Percentiles rank a stretch among this genome's conserved stretches.
phyloP scores from a whole-genome alignment of 805 yeast species.

The Ogataea glucozyma region DNA sequence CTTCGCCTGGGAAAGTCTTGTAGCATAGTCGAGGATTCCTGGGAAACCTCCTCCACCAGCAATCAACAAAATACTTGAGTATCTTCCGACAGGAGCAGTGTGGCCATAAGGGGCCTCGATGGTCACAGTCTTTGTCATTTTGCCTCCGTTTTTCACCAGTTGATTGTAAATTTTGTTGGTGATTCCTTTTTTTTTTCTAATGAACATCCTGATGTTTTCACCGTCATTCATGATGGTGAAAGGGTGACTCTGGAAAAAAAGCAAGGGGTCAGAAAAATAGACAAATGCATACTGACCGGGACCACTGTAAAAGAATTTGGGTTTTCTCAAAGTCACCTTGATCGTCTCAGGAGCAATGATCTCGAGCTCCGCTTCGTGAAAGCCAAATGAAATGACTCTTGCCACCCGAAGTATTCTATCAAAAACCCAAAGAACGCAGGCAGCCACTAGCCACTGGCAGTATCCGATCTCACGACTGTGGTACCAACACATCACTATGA shows the following conservation, averaged over 20 bases:
- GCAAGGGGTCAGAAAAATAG: constrained; percentile 50
- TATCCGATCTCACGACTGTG: constrained; percentile 48
- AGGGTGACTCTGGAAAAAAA: constrained; percentile 75
- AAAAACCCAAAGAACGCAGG: constrained; percentile 50
- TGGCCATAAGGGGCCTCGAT: constrained; percentile 76
- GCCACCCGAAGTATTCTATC: constrained; percentile 51
- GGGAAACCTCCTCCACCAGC: constrained; percentile 79
- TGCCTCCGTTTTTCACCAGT: constrained; percentile 33
- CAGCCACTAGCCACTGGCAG: constrained; percentile 37
- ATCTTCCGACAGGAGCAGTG: constrained; percentile 46
- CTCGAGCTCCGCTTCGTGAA: constrained; percentile 24
- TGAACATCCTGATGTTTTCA: constrained; percentile 39
- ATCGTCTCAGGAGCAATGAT: constrained; percentile 37
- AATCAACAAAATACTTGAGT: constrained; percentile 51
- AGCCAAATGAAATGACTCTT: constrained; percentile 28
- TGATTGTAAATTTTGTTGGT: constrained; percentile 42
- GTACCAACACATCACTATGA: constrained; percentile 55
- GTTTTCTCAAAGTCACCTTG: constrained; percentile 48
- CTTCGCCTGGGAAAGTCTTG: constrained; percentile 28
- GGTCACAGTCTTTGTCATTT: constrained; percentile 34
- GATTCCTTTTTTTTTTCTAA: constrained; percentile 54
- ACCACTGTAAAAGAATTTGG: constrained; percentile 46
- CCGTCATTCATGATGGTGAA: constrained; percentile 52
- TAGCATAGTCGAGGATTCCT: constrained; percentile 46
- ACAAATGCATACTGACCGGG: constrained; percentile 63